A percentile compares a stretch with the other conserved stretches of the same genome.
phyloP scores from a whole-genome alignment of 2,329 filamentous ascomycete species.

The Cadophora gregata region DNA sequence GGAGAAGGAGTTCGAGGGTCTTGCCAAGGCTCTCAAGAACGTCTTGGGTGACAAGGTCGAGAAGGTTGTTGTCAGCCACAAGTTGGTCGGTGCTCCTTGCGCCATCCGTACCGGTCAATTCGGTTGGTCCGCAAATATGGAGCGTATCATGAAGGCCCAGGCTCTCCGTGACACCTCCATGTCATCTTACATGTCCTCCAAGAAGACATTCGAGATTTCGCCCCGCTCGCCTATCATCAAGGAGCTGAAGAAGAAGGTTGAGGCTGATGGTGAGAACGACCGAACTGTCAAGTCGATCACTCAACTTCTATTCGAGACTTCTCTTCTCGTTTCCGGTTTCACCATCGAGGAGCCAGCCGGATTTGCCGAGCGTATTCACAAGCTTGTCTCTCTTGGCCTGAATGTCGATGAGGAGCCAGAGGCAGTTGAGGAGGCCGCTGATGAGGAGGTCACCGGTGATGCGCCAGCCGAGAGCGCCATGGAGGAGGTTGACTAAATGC shows the following conservation, averaged over 20 bases:
- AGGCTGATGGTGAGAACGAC: conserved; percentile 96
- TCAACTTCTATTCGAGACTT: conserved; percentile 98
- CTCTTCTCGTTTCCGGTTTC: conserved; percentile 97
- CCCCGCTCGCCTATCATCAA: conserved; percentile 97
- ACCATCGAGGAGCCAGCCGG: conserved; percentile 98
- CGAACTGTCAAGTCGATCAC: conserved; percentile 99
- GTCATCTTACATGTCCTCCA: conserved; percentile 99
- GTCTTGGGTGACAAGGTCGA: conserved; percentile 99
- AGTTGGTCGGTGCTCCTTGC: conserved; percentile 92
- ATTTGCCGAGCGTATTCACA: conserved; percentile 99
- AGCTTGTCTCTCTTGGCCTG: conserved; percentile 96
- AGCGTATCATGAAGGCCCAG: conserved; percentile 99
- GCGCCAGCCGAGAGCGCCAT: conserved; percentile 77
- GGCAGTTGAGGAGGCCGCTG: conserved; percentile 65
- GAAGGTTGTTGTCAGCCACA: conserved; percentile 99
- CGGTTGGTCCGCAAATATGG: conserved; percentile 99
- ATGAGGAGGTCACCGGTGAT: conserved; percentile 64
- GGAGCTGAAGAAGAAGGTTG: conserved; percentile 99
- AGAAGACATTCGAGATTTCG: conserved; percentile 99
- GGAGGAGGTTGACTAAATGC: conserved; percentile 97
- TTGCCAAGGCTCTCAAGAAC: conserved; percentile 98
- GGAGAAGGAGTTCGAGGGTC: conserved; percentile 96
- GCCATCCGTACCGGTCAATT: conserved; percentile 99
- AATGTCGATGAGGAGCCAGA: conserved; percentile 96
- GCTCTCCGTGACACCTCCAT: conserved; percentile 99